Conservation (phyloP, 202 grass and related monocot genomes). For the Hordeum pubiflorum region DNA sequence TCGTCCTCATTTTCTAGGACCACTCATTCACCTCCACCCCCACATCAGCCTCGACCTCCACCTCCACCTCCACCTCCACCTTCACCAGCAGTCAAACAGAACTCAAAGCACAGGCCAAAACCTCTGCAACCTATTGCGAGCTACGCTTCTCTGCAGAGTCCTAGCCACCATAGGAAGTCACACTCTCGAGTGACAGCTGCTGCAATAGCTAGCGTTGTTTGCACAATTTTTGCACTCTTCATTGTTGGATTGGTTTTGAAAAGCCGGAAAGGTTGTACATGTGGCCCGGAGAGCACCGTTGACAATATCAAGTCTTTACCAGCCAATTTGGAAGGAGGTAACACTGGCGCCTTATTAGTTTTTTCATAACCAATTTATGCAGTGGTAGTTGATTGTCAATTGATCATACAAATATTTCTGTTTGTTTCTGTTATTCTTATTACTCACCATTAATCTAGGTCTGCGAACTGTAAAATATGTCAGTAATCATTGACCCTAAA, state of each 20-base stretch:
- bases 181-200: conserved; percentile 30
- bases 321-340: conserved; percentile 41
- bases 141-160: conserved; percentile 29
- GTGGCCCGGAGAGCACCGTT: conserved; percentile 10
- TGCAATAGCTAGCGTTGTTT: conserved; percentile 34
- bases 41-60: conserved; percentile 10
- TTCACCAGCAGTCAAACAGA: conserved; percentile 45
- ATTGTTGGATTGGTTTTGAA: conserved; percentile 44
- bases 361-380: conserved; percentile 6
- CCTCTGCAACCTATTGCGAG: conserved; percentile 30
- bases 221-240: conserved; percentile 33
- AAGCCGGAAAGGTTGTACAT: conserved; percentile 28
- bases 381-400: background rate
- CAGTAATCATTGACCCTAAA: background rate
- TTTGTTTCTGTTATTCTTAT: conserved; percentile 3
- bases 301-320: conserved; percentile 27
- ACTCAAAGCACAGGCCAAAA: conserved; percentile 46
- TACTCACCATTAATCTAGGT: conserved; percentile 7
- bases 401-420: conserved; percentile 3
- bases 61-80: conserved; percentile 29
- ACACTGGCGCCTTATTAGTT: background rate
- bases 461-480: conserved; percentile 1
- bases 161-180: conserved; percentile 34
- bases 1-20: conserved; percentile 26
- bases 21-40: conserved; percentile 30